These are phyloP conservation scores for Mycena polygramma DNA, from an alignment of 768 basidiomycete genomes.

Conservation along the genomic window DNA sequence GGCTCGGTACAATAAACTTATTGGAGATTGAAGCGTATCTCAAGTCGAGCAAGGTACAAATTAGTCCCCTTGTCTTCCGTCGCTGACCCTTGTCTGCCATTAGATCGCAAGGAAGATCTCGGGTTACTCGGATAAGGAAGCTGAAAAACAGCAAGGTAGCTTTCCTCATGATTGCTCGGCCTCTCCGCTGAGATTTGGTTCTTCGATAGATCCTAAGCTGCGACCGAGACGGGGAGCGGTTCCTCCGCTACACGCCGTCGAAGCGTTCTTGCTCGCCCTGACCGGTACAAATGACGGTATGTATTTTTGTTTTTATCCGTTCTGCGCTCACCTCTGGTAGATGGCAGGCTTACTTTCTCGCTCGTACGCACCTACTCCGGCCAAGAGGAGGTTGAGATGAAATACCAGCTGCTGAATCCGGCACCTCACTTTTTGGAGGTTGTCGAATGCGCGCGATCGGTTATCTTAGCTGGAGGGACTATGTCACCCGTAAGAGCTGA, in stretches of 20 bases:
- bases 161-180: slow-evolving; percentile 10
- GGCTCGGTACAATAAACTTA: slow-evolving; percentile 82
- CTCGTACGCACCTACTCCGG: slow-evolving; percentile 51
- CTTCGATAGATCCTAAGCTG: slow-evolving; percentile 38
- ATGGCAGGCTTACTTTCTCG: slow-evolving; percentile 81
- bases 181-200: neutral
- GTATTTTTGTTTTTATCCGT: slow-evolving; percentile 18
- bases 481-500: slow-evolving; percentile 90
- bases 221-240: slow-evolving; percentile 58
- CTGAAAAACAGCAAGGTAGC: slow-evolving; percentile 57
- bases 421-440: slow-evolving; percentile 89
- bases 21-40: slow-evolving; percentile 87
- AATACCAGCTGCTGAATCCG: slow-evolving; percentile 95
- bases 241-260: slow-evolving; percentile 84
- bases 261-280: slow-evolving; percentile 83
- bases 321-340: slow-evolving; percentile 51
- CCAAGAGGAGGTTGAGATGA: slow-evolving; percentile 71
- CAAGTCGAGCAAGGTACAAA: slow-evolving; percentile 80
- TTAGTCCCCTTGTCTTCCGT: neutral
- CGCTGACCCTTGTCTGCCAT: neutral
- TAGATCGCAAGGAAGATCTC: slow-evolving; percentile 85
- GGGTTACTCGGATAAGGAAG: slow-evolving; percentile 80
- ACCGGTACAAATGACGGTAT: slow-evolving; percentile 82
- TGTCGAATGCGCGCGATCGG: slow-evolving; percentile 81
- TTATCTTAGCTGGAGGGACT: slow-evolving; percentile 96